phyloP scores from a whole-genome alignment of 257 asterid genomes.

The Solanum sejunctum region DNA sequence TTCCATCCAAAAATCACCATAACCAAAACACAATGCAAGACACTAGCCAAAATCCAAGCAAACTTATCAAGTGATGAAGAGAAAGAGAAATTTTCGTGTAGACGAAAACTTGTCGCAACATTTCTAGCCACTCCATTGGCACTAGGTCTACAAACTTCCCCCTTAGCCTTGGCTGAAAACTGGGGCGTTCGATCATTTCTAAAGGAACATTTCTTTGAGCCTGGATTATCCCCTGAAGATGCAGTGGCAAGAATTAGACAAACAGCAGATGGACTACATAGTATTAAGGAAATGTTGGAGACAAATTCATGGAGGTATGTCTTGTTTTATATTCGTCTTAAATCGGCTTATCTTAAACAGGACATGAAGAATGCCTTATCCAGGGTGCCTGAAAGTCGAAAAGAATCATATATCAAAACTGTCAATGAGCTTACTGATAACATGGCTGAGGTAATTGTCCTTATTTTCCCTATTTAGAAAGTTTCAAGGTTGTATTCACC shows the following conservation, averaged over 20 bases:
- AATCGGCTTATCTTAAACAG: constrained; percentile 44
- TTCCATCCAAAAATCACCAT: constrained; percentile 22
- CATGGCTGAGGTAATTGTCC: constrained; percentile 54
- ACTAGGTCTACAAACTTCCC: constrained; percentile 22
- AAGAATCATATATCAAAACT: constrained; percentile 24
- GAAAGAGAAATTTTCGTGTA: constrained; percentile 2
- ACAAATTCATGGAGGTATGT: constrained; percentile 78
- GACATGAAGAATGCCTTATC: constrained; percentile 27
- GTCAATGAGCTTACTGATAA: constrained; percentile 61
- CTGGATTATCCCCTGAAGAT: constrained; percentile 55
- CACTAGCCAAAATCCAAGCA: constrained; percentile 16
- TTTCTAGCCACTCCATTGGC: constrained; percentile 29
- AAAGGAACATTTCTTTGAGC: constrained; percentile 38
- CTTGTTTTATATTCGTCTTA: constrained; percentile 46
- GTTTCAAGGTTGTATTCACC: background rate
- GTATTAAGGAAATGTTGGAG: constrained; percentile 60
- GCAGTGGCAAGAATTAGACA: constrained; percentile 49
- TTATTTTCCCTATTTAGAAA: background rate
- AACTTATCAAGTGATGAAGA: constrained; percentile 8
- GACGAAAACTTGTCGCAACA: constrained; percentile 32
- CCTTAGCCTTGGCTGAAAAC: constrained; percentile 42
- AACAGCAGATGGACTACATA: constrained; percentile 69
- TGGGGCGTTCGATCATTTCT: constrained; percentile 65
- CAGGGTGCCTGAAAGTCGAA: constrained; percentile 30
- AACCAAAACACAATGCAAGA: background rate